Base-by-base conservation (phyloP, 192 early-diverging fungal genomes). In the Phlyctochytrium planicorne region DNA sequence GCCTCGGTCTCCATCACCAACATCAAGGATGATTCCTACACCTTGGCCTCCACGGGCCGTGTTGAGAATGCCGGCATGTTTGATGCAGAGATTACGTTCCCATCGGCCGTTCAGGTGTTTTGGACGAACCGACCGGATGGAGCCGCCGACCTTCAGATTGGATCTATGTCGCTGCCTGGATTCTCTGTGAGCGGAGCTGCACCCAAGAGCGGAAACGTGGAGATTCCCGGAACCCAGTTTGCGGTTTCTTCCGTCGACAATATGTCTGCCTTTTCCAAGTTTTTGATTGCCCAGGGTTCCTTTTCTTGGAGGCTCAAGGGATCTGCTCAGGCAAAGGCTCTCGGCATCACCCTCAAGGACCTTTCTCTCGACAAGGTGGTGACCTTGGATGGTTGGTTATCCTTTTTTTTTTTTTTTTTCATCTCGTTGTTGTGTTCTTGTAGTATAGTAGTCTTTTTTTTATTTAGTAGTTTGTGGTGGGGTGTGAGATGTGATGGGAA, bases 311-410 rank as follows among this genome's bases (percentile, higher is more conserved):
- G 69, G 23, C 57, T 78, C n/a, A 32, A 30, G 4, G 69, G 65
- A 16, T 27, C 35, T 14, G 50, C 73, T 0, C 31, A 31, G 12
- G 72, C 60, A 12, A 59, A 40, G 24, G 76, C 76, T 27, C 30
- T 78, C n/a, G 71, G 71, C n/a, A 32, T 73, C 47, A 71, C 66
- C 53, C 69, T 75, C 76, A 70, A 57, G 3, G 73, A 69, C 30
- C 56, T 78, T 16, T 69, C 55, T 3, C 53, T 78, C 52, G 64
- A 69, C 71, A 78, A 78, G 62, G 52, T 60, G 17, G 66, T 78
- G 29, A 68, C 56, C 3, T 25, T 57, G 6, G 4, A 10, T 25
- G 55, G 55, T 57, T 12, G 27, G 55, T 57, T 20, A 20, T 20
- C 40, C 6, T 47, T 14, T 6, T 47, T 47, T 47, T n/a, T n/a